Percentiles rank a stretch among this genome's conserved stretches.
phyloP scores from a whole-genome alignment of 2,329 filamentous ascomycete genomes.

The Pseudopithomyces chartarum region DNA sequence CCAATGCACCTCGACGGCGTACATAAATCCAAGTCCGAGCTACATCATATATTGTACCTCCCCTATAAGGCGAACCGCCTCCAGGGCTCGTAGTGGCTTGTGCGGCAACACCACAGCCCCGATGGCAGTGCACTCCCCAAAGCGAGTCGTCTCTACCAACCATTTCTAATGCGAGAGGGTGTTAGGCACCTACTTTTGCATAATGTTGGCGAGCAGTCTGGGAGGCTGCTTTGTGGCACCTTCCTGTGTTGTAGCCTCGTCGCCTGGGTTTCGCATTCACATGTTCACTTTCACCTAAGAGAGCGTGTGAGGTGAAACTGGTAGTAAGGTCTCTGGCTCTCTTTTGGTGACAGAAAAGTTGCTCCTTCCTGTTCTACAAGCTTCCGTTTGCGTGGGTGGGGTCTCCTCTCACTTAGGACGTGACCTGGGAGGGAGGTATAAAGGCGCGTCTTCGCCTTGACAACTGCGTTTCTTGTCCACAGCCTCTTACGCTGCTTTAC shows the following conservation, averaged over 20 bases:
- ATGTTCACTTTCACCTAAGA: not conserved
- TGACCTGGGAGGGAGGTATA: not conserved
- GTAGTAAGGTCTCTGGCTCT: too few relatives aligned
- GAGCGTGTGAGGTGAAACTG: too few relatives aligned
- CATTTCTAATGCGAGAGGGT: not conserved
- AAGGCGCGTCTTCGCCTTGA: not conserved
- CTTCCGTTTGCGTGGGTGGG: not conserved
- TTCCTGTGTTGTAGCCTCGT: not conserved
- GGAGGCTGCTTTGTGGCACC: not conserved
- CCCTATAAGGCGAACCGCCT: not conserved
- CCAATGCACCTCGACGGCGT: not conserved
- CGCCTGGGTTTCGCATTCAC: too few relatives aligned
- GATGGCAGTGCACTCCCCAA: constrained; percentile 3
- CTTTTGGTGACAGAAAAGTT: not conserved
- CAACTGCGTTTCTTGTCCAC: too few relatives aligned
- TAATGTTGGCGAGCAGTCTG: not conserved
- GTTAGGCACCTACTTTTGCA: not conserved
- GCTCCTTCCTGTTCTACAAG: not conserved
- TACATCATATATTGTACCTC: not conserved
- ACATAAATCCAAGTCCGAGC: not conserved
- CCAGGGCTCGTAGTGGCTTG: not conserved
- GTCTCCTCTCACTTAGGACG: not conserved
- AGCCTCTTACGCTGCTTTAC: too few relatives aligned
- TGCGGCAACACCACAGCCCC: constrained; percentile 6
- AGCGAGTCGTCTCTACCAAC: not conserved